Evolutionary conservation across 2,329 filamentous ascomycete species (phyloP), one percentile per base, ranked within the genome.

Genomic region (Fusarium sp.): DNA sequence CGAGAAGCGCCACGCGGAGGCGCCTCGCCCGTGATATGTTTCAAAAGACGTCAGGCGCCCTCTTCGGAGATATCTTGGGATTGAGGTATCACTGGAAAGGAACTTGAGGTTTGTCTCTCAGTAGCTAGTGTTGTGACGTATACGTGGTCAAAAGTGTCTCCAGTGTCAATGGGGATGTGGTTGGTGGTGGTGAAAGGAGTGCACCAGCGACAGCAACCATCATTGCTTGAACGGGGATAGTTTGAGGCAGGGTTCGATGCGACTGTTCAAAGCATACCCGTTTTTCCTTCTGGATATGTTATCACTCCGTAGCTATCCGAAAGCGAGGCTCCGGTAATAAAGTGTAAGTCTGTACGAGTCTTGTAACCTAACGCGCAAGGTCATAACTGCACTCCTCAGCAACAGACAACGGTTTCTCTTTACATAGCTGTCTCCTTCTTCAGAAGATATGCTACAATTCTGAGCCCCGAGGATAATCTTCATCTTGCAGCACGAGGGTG

Each of bases 11-110:
- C 81, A 12, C 81, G 75, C 6, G 82, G 81, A 30, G 81, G 70
- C 1, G 80, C 71, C 52, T 79, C 71, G 12, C 79, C 78, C 0
- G 80, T 81, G 33, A 79, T 79, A 32, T 79, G 73, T 73, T 80
- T 81, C 30, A 83, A 75, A 54, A 84, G 79, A 52, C 80, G 79
- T 7, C 92, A 87, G 71, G 94, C 94, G 52, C 91, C 92, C 84
- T 94, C 92, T n/a, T 86, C 0, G 92, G 92, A 2, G 92, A 92
- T 84, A 94, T 92, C 64, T 90, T 85, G 82, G 94, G 94, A 81
- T 94, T 93, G 27, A 84, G 0, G 92, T 92, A 77, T 94, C 91
- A 71, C 92, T 90, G 1, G 92, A 94, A 15, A 94, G 87, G 1
- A 94, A 86, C 82, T 94, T 94, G 81, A 94, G 91, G 67, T 94